phyloP scores from a whole-genome alignment of 176 grass and related monocot species.

The Alopecurus myosuroides region DNA sequence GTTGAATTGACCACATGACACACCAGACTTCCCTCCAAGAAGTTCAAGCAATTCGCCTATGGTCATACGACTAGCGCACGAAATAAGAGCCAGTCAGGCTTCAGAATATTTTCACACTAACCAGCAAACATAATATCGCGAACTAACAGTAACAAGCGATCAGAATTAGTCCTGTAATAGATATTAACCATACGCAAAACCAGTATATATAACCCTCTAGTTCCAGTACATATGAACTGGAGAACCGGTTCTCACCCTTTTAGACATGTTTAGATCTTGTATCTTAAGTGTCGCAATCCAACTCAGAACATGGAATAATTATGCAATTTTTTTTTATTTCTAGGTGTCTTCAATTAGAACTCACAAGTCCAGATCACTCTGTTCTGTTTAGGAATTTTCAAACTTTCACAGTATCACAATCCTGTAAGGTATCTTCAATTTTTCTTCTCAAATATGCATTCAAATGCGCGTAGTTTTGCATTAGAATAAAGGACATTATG shows the following conservation, averaged over 20 bases:
- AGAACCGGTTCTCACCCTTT: not conserved
- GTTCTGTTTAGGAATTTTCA: too few relatives aligned
- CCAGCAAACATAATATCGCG: not conserved
- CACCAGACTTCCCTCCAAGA: constrained; percentile 82
- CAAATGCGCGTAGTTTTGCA: not conserved
- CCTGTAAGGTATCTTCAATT: not conserved
- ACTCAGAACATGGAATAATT: too few relatives aligned
- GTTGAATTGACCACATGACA: constrained; percentile 71
- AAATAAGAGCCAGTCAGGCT: not conserved
- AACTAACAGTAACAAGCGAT: not conserved
- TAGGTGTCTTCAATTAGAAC: too few relatives aligned
- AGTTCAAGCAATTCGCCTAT: constrained; percentile 98
- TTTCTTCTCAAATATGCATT: not conserved
- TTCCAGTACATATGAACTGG: not conserved
- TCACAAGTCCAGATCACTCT: too few relatives aligned
- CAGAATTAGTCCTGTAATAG: not conserved
- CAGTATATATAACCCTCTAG: not conserved
- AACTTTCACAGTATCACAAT: too few relatives aligned
- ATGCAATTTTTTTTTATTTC: too few relatives aligned
- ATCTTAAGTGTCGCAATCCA: too few relatives aligned
- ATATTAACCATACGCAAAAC: not conserved
- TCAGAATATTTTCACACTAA: not conserved
- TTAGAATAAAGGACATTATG: not conserved
- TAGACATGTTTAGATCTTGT: not conserved
- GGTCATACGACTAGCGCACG: constrained; percentile 72